phyloP scores from a whole-genome alignment of 2,329 filamentous ascomycete species.

The Colletotrichum destructivum region DNA sequence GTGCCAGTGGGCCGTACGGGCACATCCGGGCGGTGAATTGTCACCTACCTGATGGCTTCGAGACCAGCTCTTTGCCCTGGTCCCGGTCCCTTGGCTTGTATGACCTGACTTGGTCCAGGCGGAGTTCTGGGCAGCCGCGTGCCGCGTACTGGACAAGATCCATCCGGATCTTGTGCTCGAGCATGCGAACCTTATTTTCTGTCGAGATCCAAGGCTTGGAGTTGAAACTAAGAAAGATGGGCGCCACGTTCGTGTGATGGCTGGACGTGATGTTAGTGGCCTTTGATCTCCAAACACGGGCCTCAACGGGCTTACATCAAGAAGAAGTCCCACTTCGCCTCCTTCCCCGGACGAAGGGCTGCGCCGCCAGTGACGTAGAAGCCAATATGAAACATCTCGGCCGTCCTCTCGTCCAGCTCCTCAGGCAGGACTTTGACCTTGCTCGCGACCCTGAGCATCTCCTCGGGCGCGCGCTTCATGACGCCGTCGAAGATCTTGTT shows the following conservation, averaged over 20 bases:
- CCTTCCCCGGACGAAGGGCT: constrained; percentile 75
- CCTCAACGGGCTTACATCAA: constrained; percentile 61
- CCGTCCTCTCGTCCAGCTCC: constrained; percentile 68
- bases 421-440: constrained; percentile 71
- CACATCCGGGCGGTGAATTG: neutral
- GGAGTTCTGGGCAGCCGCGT: constrained; percentile 73
- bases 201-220: constrained; percentile 72
- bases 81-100: constrained; percentile 69
- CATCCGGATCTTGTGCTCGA: constrained; percentile 86
- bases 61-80: constrained; percentile 55
- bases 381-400: constrained; percentile 78
- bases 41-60: constrained; percentile 64
- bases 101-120: constrained; percentile 69
- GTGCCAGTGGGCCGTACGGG: neutral
- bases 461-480: constrained; percentile 72
- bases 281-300: neutral
- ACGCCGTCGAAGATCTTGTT: constrained; percentile 81
- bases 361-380: constrained; percentile 66
- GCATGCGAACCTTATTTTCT: constrained; percentile 75
- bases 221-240: constrained; percentile 82
- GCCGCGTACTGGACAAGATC: constrained; percentile 84
- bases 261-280: constrained; percentile 59
- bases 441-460: constrained; percentile 74
- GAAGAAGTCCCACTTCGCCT: constrained; percentile 87
- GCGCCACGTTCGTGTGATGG: constrained; percentile 80